A percentile compares a stretch with the other conserved stretches of the same genome.
phyloP scores from a whole-genome alignment of 2,329 filamentous ascomycete genomes.

The Drechslerella dactyloides region DNA sequence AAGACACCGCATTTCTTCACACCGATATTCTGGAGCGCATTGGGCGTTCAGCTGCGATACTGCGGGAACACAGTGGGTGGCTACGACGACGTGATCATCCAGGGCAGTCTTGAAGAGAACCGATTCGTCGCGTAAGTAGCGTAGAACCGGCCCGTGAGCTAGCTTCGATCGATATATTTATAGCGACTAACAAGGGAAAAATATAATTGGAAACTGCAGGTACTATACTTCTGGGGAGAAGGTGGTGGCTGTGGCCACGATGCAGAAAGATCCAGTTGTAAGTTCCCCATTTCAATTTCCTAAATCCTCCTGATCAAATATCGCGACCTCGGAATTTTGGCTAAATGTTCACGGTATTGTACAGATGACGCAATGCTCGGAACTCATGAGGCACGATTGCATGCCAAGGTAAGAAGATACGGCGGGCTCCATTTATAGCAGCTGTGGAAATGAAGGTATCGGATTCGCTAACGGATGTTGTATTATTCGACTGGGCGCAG shows the following conservation, averaged over 20 bases:
- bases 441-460: not conserved
- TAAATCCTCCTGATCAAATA: not conserved
- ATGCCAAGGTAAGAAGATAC: constrained; percentile 38
- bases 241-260: constrained; percentile 86
- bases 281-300: not conserved
- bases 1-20: constrained; percentile 74
- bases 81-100: constrained; percentile 83
- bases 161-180: not conserved
- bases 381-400: constrained; percentile 37
- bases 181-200: not conserved
- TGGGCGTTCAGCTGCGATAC: constrained; percentile 88
- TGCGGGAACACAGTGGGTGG: constrained; percentile 84
- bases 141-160: not conserved
- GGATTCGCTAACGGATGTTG: too few species aligned
- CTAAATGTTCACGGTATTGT: not conserved
- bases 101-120: constrained; percentile 75
- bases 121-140: constrained; percentile 82
- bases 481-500: constrained; percentile 1
- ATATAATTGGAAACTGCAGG: constrained; percentile 10
- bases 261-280: constrained; percentile 83
- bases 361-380: constrained; percentile 39
- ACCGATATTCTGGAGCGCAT: constrained; percentile 94
- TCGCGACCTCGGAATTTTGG: not conserved
- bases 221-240: constrained; percentile 58
- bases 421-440: too few species aligned